Conservation (phyloP, 2,329 filamentous ascomycete species). For the Apiospora saccharicola region DNA sequence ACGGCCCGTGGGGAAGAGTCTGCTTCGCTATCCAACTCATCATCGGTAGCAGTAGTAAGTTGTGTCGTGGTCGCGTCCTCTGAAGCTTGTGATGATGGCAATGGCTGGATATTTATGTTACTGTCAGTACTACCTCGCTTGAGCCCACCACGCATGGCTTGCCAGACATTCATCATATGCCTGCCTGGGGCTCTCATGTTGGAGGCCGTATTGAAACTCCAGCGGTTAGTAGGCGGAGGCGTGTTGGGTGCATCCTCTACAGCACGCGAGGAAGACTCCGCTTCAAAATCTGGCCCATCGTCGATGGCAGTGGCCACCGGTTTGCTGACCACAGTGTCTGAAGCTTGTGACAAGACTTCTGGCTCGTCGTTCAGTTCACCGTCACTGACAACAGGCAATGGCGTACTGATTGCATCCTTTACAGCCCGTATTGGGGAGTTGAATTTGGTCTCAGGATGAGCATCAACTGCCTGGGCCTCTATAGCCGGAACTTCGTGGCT, state of each 20-base stretch:
- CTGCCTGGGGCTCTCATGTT: not conserved
- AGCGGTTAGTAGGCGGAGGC: not conserved
- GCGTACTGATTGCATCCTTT: not conserved
- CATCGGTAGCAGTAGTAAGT: not conserved
- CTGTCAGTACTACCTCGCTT: not conserved
- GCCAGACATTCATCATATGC: constrained; percentile 2
- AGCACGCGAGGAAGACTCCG: not conserved
- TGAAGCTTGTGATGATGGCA: not conserved
- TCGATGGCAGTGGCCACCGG: not conserved
- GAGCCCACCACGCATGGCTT: not conserved
- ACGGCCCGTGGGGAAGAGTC: not conserved
- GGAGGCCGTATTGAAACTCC: not conserved
- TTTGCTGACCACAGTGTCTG: not conserved
- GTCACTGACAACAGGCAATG: not conserved
- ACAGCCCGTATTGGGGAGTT: not conserved
- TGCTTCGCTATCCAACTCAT: not conserved
- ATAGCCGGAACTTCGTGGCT: no score
- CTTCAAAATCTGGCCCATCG: not conserved
- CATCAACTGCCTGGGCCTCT: not conserved
- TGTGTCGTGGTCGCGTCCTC: not conserved
- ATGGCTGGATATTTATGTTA: not conserved
- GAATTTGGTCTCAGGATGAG: not conserved
- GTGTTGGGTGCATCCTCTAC: not conserved
- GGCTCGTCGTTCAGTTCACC: not conserved
- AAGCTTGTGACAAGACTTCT: not conserved